phyloP scores from a whole-genome alignment of 2,329 filamentous ascomycete genomes.

The Colletotrichum incanum region DNA sequence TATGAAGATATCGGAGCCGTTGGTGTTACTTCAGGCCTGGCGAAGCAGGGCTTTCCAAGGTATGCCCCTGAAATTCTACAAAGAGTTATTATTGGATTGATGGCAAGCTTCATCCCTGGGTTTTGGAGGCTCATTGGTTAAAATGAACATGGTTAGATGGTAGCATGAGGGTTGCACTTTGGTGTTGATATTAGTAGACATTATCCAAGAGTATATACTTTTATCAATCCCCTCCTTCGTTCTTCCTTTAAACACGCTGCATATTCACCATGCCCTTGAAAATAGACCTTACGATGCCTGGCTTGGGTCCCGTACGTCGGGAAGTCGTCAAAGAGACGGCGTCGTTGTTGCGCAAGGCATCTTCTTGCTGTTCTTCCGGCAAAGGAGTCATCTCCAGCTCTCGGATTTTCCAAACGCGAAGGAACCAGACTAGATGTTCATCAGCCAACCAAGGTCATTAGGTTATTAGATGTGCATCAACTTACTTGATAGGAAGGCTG shows the following conservation, averaged over 20 bases:
- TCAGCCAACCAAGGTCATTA: background rate
- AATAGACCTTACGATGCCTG: background rate
- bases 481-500: slow-evolving; percentile 64
- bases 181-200: background rate
- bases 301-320: slow-evolving; percentile 14
- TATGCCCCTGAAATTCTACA: slow-evolving; percentile 19
- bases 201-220: fast-evolving
- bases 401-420: slow-evolving; percentile 43
- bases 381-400: slow-evolving; percentile 35
- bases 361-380: slow-evolving; percentile 7
- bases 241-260: slow-evolving; percentile 1
- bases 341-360: slow-evolving; percentile 21
- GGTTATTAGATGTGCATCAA: background rate
- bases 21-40: slow-evolving; percentile 10
- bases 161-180: background rate
- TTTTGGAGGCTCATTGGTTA: slow-evolving; percentile 20
- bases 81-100: slow-evolving; percentile 14
- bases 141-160: background rate
- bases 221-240: background rate
- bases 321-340: slow-evolving; percentile 25
- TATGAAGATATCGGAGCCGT: slow-evolving; percentile 15
- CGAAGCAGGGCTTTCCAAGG: slow-evolving; percentile 13
- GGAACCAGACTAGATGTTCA: slow-evolving; percentile 33
- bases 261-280: slow-evolving; percentile 22
- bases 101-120: slow-evolving; percentile 31